phyloP scores from a whole-genome alignment of 805 yeast genomes.

The Kuraishia capsulata region DNA sequence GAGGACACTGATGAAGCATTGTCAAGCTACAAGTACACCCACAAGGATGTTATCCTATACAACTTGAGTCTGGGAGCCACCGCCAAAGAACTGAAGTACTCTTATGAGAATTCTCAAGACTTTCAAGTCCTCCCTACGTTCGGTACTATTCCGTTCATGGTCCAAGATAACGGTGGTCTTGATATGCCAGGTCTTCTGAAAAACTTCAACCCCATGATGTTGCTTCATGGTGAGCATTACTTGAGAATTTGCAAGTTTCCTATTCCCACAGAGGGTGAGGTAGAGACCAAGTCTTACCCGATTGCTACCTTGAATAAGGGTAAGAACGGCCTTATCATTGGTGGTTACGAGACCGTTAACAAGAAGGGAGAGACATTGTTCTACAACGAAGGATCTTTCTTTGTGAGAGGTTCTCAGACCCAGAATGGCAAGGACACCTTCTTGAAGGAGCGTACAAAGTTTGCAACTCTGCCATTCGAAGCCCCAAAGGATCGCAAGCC shows the following conservation, averaged over 20 bases:
- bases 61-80: conserved; percentile 86
- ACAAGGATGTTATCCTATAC: conserved; percentile 70
- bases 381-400: conserved; percentile 76
- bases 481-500: conserved; percentile 55
- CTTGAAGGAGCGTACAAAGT: conserved; percentile 39
- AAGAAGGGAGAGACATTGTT: conserved; percentile 58
- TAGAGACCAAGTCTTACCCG: conserved; percentile 57
- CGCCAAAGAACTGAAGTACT: conserved; percentile 66
- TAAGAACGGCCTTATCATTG: conserved; percentile 72
- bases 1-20: conserved; percentile 32
- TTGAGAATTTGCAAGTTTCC: conserved; percentile 69
- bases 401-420: conserved; percentile 68
- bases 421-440: conserved; percentile 39
- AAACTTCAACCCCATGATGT: conserved; percentile 80
- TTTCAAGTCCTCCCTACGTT: conserved; percentile 85
- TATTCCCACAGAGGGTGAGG: conserved; percentile 59
- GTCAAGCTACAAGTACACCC: conserved; percentile 47
- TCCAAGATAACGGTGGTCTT: conserved; percentile 44
- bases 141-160: conserved; percentile 84
- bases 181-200: conserved; percentile 56
- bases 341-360: conserved; percentile 64
- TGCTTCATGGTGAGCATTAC: conserved; percentile 94
- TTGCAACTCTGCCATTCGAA: conserved; percentile 53
- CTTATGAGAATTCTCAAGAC: conserved; percentile 65
- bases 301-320: conserved; percentile 78